phyloP scores from a whole-genome alignment of 371 early-diverging fungal genomes.

The Mortierella sp. region DNA sequence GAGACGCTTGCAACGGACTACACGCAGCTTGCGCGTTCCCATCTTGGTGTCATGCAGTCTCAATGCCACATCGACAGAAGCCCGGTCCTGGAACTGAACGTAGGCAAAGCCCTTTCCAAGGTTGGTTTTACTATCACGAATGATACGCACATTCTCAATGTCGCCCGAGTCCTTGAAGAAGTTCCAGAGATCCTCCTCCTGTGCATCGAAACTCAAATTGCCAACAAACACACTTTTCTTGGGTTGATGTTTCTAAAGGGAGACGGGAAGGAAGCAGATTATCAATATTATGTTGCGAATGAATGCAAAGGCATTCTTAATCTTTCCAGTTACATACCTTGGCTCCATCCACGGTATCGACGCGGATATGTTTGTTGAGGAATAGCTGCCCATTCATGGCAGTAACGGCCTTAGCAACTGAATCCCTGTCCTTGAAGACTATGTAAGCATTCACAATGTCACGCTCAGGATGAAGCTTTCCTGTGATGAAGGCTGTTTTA shows the following conservation, averaged over 20 bases:
- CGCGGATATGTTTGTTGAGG: conserved; percentile 88
- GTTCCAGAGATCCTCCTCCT: conserved; percentile 89
- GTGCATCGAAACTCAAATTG: conserved; percentile 86
- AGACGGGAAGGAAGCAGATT: conserved; percentile 2
- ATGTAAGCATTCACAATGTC: conserved; percentile 90
- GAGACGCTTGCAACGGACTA: conserved; percentile 67
- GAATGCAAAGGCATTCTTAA: background rate
- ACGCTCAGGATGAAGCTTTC: conserved; percentile 83
- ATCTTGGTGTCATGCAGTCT: conserved; percentile 81
- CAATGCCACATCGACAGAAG: conserved; percentile 81
- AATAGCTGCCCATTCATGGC: conserved; percentile 83
- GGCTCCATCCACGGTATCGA: conserved; percentile 74
- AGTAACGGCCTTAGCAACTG: conserved; percentile 69
- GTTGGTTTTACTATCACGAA: conserved; percentile 88
- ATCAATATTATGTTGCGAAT: background rate
- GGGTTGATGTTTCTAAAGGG: conserved; percentile 68
- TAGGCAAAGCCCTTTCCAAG: conserved; percentile 97
- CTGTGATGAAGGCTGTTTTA: conserved; percentile 78
- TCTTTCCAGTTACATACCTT: conserved; percentile 45
- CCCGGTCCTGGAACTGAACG: conserved; percentile 79
- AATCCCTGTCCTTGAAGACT: conserved; percentile 73
- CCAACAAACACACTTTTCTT: conserved; percentile 93
- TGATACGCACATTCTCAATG: conserved; percentile 85
- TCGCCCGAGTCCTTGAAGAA: conserved; percentile 86
- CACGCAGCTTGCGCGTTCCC: conserved; percentile 67